Conservation (phyloP, 805 yeast species). For the Schizosaccharomyces cryophilus region DNA sequence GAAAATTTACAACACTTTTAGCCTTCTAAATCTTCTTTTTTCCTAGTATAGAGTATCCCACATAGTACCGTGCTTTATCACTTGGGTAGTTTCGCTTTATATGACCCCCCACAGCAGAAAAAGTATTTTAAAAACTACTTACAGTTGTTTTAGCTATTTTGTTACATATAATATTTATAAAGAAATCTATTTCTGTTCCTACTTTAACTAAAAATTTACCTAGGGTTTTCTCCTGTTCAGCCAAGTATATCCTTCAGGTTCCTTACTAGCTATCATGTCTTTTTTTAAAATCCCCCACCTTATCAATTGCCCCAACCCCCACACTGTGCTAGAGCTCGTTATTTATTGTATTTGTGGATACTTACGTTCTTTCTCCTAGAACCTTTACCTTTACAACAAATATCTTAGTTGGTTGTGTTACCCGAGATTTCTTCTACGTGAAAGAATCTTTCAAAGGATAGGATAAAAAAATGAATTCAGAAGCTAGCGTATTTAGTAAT, state of each 20-base stretch:
- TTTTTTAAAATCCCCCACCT: neutral
- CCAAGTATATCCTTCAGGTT: neutral
- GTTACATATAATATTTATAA: too few species aligned
- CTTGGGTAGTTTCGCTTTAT: too few species aligned
- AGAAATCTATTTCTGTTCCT: too few species aligned
- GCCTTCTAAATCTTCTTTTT: too few species aligned
- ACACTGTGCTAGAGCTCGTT: neutral
- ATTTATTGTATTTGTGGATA: neutral
- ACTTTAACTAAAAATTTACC: too few species aligned
- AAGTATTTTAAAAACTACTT: too few species aligned
- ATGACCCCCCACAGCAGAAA: too few species aligned
- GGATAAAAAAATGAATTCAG: neutral
- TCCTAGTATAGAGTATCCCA: too few species aligned
- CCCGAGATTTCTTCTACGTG: neutral
- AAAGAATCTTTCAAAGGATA: neutral
- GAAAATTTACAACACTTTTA: too few species aligned
- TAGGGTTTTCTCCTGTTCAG: too few species aligned
- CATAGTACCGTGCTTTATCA: too few species aligned
- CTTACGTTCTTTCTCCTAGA: neutral
- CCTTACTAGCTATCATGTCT: neutral
- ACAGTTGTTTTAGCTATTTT: too few species aligned
- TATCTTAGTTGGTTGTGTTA: neutral
- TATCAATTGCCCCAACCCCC: neutral
- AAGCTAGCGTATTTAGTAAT: neutral
- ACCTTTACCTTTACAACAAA: neutral